Evolutionary conservation across 257 asterid genomes (phyloP).

Genomic region (Scutellaria barbata): DNA sequence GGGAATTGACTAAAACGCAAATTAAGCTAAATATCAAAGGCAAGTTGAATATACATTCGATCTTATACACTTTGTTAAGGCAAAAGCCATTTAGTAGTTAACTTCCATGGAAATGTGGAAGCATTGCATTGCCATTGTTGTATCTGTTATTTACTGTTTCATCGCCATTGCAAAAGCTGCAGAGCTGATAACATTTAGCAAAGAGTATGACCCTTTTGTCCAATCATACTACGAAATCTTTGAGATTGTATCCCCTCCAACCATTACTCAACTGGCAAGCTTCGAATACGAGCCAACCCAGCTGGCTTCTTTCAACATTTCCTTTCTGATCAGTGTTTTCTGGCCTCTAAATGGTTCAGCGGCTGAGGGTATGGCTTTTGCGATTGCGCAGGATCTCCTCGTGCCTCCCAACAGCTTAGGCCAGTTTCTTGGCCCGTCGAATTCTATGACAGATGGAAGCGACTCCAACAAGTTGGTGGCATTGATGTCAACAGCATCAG

Average conservation of each 20-base stretch:
- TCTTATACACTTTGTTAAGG: no score
- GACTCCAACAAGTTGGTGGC: conserved; percentile 32
- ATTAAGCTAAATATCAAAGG: no score
- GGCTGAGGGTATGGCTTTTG: conserved; percentile 46
- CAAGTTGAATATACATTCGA: no score
- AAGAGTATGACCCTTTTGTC: conserved; percentile 15
- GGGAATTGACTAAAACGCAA: no score
- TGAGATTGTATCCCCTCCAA: conserved; percentile 13
- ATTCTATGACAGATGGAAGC: conserved; percentile 25
- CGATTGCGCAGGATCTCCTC: conserved; percentile 39
- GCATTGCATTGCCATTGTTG: background rate
- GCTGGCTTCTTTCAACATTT: conserved; percentile 41
- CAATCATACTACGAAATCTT: background rate
- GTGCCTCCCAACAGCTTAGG: conserved; percentile 44
- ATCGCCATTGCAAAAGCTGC: conserved; percentile 1
- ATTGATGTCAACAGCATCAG: conserved; percentile 38
- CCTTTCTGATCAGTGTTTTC: conserved; percentile 36
- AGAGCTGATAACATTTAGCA: conserved; percentile 16
- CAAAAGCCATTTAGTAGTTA: no score
- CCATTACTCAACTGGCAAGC: conserved; percentile 32
- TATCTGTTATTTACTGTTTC: background rate
- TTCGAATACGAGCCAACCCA: background rate
- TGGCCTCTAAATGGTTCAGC: background rate
- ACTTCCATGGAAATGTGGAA: background rate
- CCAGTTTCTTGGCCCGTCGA: conserved; percentile 48